Conservation (phyloP, 2,329 filamentous ascomycete species). For the Tothia fuscella region DNA sequence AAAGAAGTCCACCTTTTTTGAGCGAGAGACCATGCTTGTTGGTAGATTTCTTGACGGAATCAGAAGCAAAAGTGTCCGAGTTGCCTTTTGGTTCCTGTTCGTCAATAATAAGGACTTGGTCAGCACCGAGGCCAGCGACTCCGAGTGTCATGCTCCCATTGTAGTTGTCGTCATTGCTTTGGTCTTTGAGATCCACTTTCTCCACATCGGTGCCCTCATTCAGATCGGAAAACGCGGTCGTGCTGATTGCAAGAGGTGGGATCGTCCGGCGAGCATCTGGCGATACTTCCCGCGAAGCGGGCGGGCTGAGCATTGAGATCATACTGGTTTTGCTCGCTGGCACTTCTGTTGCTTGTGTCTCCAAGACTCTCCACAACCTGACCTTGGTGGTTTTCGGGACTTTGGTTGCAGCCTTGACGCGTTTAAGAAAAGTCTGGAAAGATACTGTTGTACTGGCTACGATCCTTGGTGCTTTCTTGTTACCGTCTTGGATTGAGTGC, state of each 20-base stretch:
- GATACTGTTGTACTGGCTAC: conserved; percentile 59
- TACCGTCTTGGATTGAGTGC: conserved; percentile 18
- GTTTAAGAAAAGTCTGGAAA: conserved; percentile 63
- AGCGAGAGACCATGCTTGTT: conserved; percentile 38
- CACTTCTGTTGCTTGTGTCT: conserved; percentile 26
- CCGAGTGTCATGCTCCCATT: conserved; percentile 61
- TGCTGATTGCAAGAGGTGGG: conserved; percentile 46
- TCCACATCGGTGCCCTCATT: conserved; percentile 53
- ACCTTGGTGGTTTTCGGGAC: conserved; percentile 64
- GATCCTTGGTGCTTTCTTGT: conserved; percentile 47
- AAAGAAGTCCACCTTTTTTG: conserved; percentile 20
- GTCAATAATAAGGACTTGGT: conserved; percentile 75
- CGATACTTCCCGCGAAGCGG: conserved; percentile 32
- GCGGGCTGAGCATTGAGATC: conserved; percentile 29
- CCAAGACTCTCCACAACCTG: conserved; percentile 58
- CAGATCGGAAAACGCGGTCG: conserved; percentile 50
- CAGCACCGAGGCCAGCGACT: conserved; percentile 54
- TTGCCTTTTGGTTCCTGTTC: conserved; percentile 3
- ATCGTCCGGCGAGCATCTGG: conserved; percentile 31
- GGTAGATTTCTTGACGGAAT: conserved; percentile 30
- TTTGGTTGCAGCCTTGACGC: conserved; percentile 55
- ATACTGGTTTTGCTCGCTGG: conserved; percentile 17
- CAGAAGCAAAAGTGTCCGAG: conserved; percentile 35
- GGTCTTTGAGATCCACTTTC: conserved; percentile 51
- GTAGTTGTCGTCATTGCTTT: conserved; percentile 61